phyloP scores from a whole-genome alignment of 2,329 filamentous ascomycete genomes.

The Epichloe scottii region DNA sequence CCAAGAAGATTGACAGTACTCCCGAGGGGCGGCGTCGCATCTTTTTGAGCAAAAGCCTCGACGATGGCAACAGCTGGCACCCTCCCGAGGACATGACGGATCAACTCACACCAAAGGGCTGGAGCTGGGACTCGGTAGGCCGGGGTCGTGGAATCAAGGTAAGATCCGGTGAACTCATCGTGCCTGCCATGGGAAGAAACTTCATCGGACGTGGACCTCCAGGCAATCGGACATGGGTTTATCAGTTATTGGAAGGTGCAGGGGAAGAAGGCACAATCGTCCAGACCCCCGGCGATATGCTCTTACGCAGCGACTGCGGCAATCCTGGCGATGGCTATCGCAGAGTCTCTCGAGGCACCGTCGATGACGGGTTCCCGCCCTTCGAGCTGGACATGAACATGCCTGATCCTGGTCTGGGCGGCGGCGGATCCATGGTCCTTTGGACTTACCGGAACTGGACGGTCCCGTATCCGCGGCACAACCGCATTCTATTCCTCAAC shows the following conservation, averaged over 20 bases:
- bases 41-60: conserved; percentile 12
- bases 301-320: conserved; percentile 11
- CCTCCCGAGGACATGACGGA: conserved; percentile 12
- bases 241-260: conserved; percentile 6
- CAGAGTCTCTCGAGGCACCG: conserved; percentile 8
- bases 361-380: conserved; percentile 3
- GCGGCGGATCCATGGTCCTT: conserved; percentile 6
- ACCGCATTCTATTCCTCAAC: background rate
- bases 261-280: conserved; percentile 11
- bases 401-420: conserved; percentile 7
- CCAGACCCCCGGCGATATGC: conserved; percentile 9
- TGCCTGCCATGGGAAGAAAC: conserved; percentile 13
- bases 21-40: conserved; percentile 14
- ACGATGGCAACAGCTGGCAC: conserved; percentile 15
- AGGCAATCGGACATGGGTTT: conserved; percentile 12
- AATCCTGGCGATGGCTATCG: conserved; percentile 5
- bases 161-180: conserved; percentile 10
- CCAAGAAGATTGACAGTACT: conserved; percentile 10
- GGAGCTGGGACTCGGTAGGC: conserved; percentile 13
- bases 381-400: conserved; percentile 8
- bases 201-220: conserved; percentile 11
- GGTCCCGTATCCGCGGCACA: fast-evolving
- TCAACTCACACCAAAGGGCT: conserved; percentile 9
- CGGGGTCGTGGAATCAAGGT: conserved; percentile 13
- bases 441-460: conserved; percentile 2